phyloP scores from a whole-genome alignment of 345 rosid species.

The Lenwebbia sp. region DNA sequence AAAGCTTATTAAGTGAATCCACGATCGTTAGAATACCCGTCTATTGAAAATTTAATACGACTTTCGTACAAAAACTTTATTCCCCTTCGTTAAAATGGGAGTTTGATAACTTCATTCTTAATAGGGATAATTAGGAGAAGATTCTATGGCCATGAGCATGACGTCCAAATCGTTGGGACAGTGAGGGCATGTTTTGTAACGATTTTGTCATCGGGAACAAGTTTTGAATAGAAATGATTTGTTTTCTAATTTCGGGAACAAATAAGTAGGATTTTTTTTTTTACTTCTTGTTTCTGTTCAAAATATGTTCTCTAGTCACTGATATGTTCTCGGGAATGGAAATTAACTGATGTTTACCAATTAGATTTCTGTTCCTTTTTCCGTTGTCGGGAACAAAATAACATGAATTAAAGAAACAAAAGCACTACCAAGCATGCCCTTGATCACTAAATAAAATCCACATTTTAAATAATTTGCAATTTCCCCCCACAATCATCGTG shows the following conservation, averaged over 20 bases:
- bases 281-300: too few species aligned
- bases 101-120: background rate
- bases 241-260: too few species aligned
- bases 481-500: background rate
- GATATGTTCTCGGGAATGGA: fast-evolving
- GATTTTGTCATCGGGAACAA: too few species aligned
- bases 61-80: too few species aligned
- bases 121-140: background rate
- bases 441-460: background rate
- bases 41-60: background rate
- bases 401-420: too few species aligned
- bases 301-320: too few species aligned
- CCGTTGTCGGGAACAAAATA: too few species aligned
- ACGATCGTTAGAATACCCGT: background rate
- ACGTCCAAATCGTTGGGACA: background rate
- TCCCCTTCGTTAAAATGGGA: background rate
- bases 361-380: too few species aligned
- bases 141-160: background rate
- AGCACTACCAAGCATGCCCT: too few species aligned
- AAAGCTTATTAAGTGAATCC: background rate
- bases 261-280: too few species aligned
- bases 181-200: background rate
- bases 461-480: background rate
- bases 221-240: too few species aligned
- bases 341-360: too few species aligned